Evolutionary conservation across 2,329 filamentous ascomycete species (phyloP).

Genomic region (Clonostachys solani): DNA sequence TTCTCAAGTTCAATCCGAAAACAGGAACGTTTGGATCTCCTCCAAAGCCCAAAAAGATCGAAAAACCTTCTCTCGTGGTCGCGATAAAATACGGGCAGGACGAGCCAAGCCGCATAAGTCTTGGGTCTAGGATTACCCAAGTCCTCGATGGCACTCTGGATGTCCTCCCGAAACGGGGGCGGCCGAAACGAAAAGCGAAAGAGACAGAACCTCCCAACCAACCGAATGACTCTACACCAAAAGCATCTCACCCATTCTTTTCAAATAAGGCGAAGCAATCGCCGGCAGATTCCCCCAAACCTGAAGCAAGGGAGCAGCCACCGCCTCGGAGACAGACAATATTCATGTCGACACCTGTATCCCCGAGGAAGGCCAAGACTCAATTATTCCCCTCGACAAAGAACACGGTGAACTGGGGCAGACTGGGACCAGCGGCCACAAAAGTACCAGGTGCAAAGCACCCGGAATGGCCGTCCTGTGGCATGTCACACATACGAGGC

Average conservation of each 20-base stretch:
- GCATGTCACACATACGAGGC: constrained; percentile 60
- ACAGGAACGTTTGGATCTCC: constrained; percentile 61
- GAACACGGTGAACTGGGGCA: neutral
- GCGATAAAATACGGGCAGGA: constrained; percentile 56
- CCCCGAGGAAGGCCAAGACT: constrained; percentile 35
- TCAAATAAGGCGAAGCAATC: constrained; percentile 15
- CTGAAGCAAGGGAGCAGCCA: constrained; percentile 14
- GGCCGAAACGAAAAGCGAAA: too few species aligned
- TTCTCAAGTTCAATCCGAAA: constrained; percentile 53
- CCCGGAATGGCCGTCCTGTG: constrained; percentile 68
- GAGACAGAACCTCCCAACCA: too few species aligned
- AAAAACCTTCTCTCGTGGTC: constrained; percentile 36
- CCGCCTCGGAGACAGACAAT: constrained; percentile 28
- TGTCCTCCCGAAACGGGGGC: too few species aligned
- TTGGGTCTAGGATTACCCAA: constrained; percentile 58
- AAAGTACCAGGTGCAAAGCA: constrained; percentile 64
- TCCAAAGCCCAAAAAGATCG: constrained; percentile 44
- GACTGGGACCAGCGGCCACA: constrained; percentile 32
- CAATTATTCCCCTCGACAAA: constrained; percentile 16
- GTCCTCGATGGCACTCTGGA: constrained; percentile 40
- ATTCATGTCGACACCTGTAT: constrained; percentile 50
- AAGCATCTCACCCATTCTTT: too few species aligned
- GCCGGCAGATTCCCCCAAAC: constrained; percentile 16
- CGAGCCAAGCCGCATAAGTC: constrained; percentile 30
- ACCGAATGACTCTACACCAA: too few species aligned